Percentiles rank a stretch among this genome's conserved stretches.
phyloP scores from a whole-genome alignment of 2,329 filamentous ascomycete genomes.

The Fulvia fulva region DNA sequence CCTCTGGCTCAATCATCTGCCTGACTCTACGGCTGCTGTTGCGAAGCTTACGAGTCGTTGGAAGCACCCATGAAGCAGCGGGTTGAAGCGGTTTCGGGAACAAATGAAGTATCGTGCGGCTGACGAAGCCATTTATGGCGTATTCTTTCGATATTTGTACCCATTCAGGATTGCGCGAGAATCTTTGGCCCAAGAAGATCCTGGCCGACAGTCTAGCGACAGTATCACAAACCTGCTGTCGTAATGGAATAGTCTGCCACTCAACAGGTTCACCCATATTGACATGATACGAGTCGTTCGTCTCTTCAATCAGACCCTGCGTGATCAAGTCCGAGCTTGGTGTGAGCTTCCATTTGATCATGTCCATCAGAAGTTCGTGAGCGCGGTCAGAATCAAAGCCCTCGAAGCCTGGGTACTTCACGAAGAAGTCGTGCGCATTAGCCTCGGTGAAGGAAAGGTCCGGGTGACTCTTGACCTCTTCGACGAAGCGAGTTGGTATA shows the following conservation, averaged over 20 bases:
- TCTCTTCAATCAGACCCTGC: conserved; percentile 13
- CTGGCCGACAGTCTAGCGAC: conserved; percentile 38
- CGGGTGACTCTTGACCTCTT: conserved; percentile 22
- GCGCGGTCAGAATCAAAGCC: conserved; percentile 10
- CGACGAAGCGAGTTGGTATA: conserved; percentile 11
- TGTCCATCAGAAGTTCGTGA: conserved; percentile 12
- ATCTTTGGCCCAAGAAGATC: conserved; percentile 36
- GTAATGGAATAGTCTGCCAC: conserved; percentile 8
- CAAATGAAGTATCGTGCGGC: conserved; percentile 17
- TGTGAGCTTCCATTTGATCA: conserved; percentile 17
- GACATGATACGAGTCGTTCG: conserved; percentile 4
- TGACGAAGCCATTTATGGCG: conserved; percentile 34
- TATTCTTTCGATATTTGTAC: conserved; percentile 34
- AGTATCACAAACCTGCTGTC: conserved; percentile 28
- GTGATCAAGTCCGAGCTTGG: conserved; percentile 15
- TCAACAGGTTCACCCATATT: conserved; percentile 2
- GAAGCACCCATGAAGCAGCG: background rate
- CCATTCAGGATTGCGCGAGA: conserved; percentile 39
- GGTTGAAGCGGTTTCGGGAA: conserved; percentile 25
- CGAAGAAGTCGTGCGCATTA: conserved; percentile 13
- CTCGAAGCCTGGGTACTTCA: conserved; percentile 21
- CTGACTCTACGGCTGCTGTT: background rate
- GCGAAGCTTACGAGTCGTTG: background rate
- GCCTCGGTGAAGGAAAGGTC: conserved; percentile 12
- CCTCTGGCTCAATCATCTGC: background rate